These are phyloP conservation scores for Agarophyton chilense DNA, from an alignment of 23 red algal species.

Conservation along the genomic window DNA sequence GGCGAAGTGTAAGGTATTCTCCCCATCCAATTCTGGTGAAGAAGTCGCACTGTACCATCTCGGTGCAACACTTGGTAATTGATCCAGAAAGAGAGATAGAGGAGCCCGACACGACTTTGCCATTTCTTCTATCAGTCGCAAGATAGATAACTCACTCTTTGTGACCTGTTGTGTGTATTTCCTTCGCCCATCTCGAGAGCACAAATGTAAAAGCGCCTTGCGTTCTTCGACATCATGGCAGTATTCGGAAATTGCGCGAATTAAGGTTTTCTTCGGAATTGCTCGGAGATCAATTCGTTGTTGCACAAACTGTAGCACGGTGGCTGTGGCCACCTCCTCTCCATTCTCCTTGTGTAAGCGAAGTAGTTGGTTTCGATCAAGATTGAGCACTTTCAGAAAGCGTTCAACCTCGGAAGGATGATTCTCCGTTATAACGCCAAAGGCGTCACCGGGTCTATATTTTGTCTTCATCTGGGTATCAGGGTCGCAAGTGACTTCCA, in stretches of 20 bases:
- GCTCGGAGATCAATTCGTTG: conserved; percentile 60
- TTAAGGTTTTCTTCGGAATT: conserved; percentile 25
- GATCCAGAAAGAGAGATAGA: conserved; percentile 47
- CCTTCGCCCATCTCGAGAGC: conserved; percentile 36
- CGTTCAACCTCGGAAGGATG: conserved; percentile 61
- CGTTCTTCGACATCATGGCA: conserved; percentile 41
- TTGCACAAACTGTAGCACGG: conserved; percentile 32
- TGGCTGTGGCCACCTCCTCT: not conserved
- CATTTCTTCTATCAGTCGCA: conserved; percentile 55
- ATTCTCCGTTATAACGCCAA: conserved; percentile 91
- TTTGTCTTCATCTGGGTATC: not conserved
- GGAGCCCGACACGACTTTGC: conserved; percentile 46
- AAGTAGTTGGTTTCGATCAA: conserved; percentile 46
- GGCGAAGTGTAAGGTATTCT: conserved; percentile 73
- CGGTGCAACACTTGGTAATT: conserved; percentile 32
- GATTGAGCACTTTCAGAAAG: conserved; percentile 56
- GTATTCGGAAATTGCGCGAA: conserved; percentile 30
- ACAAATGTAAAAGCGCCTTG: conserved; percentile 30
- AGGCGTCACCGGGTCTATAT: conserved; percentile 85
- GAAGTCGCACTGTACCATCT: conserved; percentile 72
- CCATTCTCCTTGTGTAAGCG: conserved; percentile 19
- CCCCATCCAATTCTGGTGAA: conserved; percentile 75
- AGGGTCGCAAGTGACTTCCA: conserved; percentile 51
- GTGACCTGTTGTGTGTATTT: conserved; percentile 44
- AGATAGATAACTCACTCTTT: conserved; percentile 23